phyloP scores from a whole-genome alignment of 1,284 basidiomycete genomes.

The Acaromyces ingoldii region DNA sequence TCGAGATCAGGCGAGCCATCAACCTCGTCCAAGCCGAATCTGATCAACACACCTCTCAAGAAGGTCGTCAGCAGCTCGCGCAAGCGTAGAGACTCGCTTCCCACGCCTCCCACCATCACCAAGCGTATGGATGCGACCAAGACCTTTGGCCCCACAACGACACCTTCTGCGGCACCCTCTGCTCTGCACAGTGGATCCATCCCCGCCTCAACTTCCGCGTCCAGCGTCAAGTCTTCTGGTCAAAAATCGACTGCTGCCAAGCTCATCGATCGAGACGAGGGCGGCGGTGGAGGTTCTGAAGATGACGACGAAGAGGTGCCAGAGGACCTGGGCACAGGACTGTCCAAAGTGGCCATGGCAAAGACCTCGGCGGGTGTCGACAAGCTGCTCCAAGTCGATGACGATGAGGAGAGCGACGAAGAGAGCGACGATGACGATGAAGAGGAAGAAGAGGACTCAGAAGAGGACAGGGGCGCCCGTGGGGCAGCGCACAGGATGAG shows the following conservation, averaged over 20 bases:
- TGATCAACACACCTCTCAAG: slow-evolving; percentile 14
- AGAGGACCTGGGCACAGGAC: slow-evolving; percentile 22
- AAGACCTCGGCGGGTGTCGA: slow-evolving; percentile 4
- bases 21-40: slow-evolving; percentile 31
- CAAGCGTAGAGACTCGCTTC: slow-evolving; percentile 37
- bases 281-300: slow-evolving; percentile 18
- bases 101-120: slow-evolving; percentile 46
- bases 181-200: background rate
- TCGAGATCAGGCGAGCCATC: too few species aligned
- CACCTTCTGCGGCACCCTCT: slow-evolving; percentile 2
- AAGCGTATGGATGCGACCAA: slow-evolving; percentile 14
- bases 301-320: slow-evolving; percentile 31
- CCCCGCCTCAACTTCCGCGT: background rate
- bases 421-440: slow-evolving; percentile 1
- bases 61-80: slow-evolving; percentile 15
- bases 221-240: too few species aligned
- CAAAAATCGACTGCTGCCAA: slow-evolving; percentile 24
- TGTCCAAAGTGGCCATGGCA: slow-evolving; percentile 12
- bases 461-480: slow-evolving; percentile 4
- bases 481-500: slow-evolving; percentile 1
- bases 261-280: slow-evolving; percentile 37
- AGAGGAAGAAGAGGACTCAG: background rate
- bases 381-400: slow-evolving; percentile 2
- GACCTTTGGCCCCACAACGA: slow-evolving; percentile 1
- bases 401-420: slow-evolving; percentile 6